A percentile compares a stretch with the other conserved stretches of the same genome.
Conservation (phyloP, 192 early-diverging fungal genomes). For the Backusella tarrabulga region DNA sequence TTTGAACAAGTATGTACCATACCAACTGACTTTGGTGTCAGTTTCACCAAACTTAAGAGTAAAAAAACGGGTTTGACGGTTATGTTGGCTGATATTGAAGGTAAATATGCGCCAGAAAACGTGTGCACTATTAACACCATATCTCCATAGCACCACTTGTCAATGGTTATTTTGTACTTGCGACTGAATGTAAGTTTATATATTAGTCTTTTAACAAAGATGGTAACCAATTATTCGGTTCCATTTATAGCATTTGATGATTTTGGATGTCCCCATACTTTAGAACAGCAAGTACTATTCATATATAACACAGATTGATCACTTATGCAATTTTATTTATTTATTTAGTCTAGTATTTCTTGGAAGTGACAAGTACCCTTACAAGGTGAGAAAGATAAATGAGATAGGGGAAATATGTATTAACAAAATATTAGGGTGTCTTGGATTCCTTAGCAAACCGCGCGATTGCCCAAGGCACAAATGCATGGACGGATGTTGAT, state of each 20-base stretch:
- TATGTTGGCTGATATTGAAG: slow-evolving; percentile 51
- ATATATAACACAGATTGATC: neutral
- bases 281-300: slow-evolving; percentile 51
- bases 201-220: neutral
- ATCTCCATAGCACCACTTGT: slow-evolving; percentile 48
- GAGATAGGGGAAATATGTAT: neutral
- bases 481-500: slow-evolving; percentile 64
- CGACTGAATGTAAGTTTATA: slow-evolving; percentile 51
- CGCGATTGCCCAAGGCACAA: slow-evolving; percentile 59
- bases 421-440: slow-evolving; percentile 43
- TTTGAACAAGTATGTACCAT: slow-evolving; percentile 46
- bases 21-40: slow-evolving; percentile 44
- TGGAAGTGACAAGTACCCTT: slow-evolving; percentile 58
- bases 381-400: slow-evolving; percentile 41
- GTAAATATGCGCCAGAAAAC: slow-evolving; percentile 14
- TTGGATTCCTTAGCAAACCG: slow-evolving; percentile 62
- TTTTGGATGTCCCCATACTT: slow-evolving; percentile 57
- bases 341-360: slow-evolving; percentile 53
- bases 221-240: neutral
- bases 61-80: slow-evolving; percentile 52
- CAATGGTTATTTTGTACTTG: slow-evolving; percentile 53
- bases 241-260: slow-evolving; percentile 49
- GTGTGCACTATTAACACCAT: neutral
- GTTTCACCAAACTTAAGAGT: slow-evolving; percentile 51
- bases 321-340: neutral